Base-by-base conservation (phyloP, 495 filamentous ascomycete species). In the Chaetomium tenue region DNA sequence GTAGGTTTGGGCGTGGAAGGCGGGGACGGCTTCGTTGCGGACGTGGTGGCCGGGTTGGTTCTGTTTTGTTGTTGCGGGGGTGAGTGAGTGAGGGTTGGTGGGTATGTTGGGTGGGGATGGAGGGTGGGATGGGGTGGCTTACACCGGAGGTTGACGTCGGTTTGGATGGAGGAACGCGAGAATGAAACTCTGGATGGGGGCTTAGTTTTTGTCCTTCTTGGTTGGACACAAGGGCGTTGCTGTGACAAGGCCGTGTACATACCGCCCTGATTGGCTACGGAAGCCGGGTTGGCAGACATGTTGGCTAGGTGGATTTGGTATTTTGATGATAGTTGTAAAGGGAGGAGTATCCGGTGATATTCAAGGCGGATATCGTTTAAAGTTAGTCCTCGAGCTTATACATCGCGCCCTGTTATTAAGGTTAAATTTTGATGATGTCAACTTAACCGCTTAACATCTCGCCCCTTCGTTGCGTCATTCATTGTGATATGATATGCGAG, bases 31-130 rank as follows among this genome's bases (percentile, higher is more conserved):
- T 68, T 93, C 88, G 60, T 78, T 78, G 61, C 85, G 86, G 56
- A 84, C 80, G 63, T 84, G 79, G 42, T 79, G 73, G 66, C 91
- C 91, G 20, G 82, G 83, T 72, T 88, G 77, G 73, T 93, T 89
- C 88, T 90, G 71, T 23, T n/a, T n/a, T n/a, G n/a, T n/a, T n/a
- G 13, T 16, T 5, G 16, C 1, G 20, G 18, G 46, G 4, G 8
- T 20, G 46, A 37, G 33, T 50, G 20, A 11, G n/a, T 50, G 46
- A 5, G 16, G n/a, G 8, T 20, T n/a, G 18, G 5, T 5, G 8
- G n/a, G 20, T 50, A n/a, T n/a, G n/a, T n/a, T n/a, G n/a, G n/a
- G n/a, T 11, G 20, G 11, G 20, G 46, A 7, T 23, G 46, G 28
- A 30, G n/a, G 46, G 8, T 3, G 6, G 20, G 20, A 6, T 20